These are phyloP conservation scores for Geotrichum siamense DNA, from an alignment of 1,139 yeast genomes.

Conservation along the genomic window DNA sequence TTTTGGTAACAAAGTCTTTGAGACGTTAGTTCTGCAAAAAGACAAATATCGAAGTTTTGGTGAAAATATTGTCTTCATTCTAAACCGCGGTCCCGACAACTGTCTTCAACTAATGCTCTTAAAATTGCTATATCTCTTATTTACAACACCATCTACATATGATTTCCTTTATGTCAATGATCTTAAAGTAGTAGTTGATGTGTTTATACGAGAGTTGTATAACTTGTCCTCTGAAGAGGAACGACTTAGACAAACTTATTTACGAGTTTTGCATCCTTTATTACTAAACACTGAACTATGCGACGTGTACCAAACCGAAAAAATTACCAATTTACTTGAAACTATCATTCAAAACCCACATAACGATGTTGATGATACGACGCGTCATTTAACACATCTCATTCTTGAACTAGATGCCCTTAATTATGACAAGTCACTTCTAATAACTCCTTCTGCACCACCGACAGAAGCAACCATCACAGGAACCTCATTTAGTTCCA, in stretches of 20 bases:
- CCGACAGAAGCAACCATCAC: background rate
- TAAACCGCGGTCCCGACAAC: slow-evolving; percentile 71
- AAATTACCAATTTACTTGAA: slow-evolving; percentile 46
- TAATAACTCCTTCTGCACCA: background rate
- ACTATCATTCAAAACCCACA: slow-evolving; percentile 35
- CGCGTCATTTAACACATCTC: slow-evolving; percentile 53
- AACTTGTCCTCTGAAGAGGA: slow-evolving; percentile 58
- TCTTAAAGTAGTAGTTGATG: slow-evolving; percentile 77
- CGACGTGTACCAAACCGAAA: slow-evolving; percentile 55
- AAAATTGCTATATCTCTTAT: slow-evolving; percentile 66
- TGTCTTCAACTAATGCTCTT: slow-evolving; percentile 71
- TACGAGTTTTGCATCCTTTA: slow-evolving; percentile 69
- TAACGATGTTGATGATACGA: slow-evolving; percentile 31
- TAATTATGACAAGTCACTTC: slow-evolving; percentile 21
- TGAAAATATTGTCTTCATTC: slow-evolving; percentile 51
- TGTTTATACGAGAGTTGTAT: slow-evolving; percentile 69
- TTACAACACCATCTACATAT: slow-evolving; percentile 58
- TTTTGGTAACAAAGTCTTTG: slow-evolving; percentile 31
- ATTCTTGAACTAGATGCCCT: slow-evolving; percentile 60
- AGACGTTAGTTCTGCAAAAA: slow-evolving; percentile 23
- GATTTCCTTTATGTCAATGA: slow-evolving; percentile 78
- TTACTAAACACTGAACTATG: slow-evolving; percentile 45
- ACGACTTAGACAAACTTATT: slow-evolving; percentile 61
- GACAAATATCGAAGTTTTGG: slow-evolving; percentile 43
- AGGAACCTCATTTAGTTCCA: slow-evolving; percentile 1